Percentiles rank a stretch among this genome's conserved stretches.
phyloP scores from a whole-genome alignment of 306 rosid species.

The Morella rubra region DNA sequence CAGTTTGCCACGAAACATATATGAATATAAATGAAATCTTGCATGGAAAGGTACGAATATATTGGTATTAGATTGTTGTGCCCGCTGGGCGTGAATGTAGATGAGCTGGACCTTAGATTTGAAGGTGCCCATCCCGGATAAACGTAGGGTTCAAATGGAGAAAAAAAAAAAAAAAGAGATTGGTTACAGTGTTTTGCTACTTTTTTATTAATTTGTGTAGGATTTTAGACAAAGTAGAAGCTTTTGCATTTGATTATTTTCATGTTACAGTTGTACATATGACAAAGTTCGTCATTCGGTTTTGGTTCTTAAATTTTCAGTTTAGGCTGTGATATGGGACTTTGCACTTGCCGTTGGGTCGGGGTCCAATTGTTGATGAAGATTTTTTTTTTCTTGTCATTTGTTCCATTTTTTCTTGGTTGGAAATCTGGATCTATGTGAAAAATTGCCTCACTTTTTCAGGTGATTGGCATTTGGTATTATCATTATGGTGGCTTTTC shows the following conservation, averaged over 20 bases:
- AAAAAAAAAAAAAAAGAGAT: neutral
- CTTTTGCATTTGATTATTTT: neutral
- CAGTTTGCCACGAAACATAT: neutral
- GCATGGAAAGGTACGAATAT: neutral
- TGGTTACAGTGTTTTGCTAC: neutral
- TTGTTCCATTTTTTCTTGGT: neutral
- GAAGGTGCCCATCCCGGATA: neutral
- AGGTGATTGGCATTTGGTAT: neutral
- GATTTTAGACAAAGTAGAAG: neutral
- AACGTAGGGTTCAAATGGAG: neutral
- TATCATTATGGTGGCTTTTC: constrained; percentile 42
- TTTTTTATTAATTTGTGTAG: neutral
- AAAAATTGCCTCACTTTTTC: neutral
- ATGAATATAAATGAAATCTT: neutral
- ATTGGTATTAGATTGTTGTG: neutral
- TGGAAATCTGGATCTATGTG: neutral
- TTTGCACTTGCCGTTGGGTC: neutral
- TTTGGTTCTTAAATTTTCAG: neutral
- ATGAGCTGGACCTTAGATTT: neutral
- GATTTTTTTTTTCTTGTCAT: neutral
- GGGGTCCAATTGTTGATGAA: neutral
- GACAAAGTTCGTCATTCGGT: neutral
- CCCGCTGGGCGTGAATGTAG: neutral
- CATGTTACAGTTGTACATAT: neutral
- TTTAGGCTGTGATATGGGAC: neutral